phyloP scores from a whole-genome alignment of 192 early-diverging fungal genomes.

The Gorgonomyces haynaldii region DNA sequence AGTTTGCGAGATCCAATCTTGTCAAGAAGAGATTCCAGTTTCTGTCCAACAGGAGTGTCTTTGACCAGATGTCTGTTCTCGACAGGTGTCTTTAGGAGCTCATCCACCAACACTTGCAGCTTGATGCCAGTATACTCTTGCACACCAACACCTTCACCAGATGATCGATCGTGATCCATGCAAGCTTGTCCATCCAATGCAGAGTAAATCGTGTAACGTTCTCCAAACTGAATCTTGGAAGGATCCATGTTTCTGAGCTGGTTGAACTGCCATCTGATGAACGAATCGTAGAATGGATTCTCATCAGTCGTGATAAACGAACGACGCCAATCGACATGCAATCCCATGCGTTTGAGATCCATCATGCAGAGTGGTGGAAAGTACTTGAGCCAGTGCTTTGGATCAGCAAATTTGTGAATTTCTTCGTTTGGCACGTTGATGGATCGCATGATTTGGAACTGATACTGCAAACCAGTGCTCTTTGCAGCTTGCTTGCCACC shows the following conservation, averaged over 20 bases:
- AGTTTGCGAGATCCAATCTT: constrained; percentile 63
- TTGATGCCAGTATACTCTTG: constrained; percentile 97
- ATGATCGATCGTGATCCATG: constrained; percentile 96
- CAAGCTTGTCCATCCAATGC: constrained; percentile 90
- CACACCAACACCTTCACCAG: constrained; percentile 85
- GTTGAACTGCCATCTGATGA: constrained; percentile 97
- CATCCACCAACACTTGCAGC: constrained; percentile 61
- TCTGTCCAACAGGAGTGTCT: constrained; percentile 39
- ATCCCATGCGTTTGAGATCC: constrained; percentile 60
- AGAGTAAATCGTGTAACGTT: constrained; percentile 96
- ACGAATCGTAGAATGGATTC: constrained; percentile 97
- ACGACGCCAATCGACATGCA: constrained; percentile 83
- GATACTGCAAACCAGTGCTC: constrained; percentile 68
- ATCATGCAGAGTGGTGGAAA: constrained; percentile 81
- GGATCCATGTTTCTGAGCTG: constrained; percentile 53
- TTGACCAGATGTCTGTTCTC: constrained; percentile 29
- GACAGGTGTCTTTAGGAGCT: constrained; percentile 16
- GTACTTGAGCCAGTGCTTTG: constrained; percentile 83
- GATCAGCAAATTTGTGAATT: constrained; percentile 86
- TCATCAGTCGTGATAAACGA: constrained; percentile 95
- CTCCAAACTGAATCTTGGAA: constrained; percentile 84
- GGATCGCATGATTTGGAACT: constrained; percentile 93
- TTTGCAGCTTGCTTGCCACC: constrained; percentile 85
- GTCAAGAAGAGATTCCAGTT: constrained; percentile 34
- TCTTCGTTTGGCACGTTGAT: constrained; percentile 78